Evolutionary conservation across 768 basidiomycete species (phyloP).

Genomic region (Collybiopsis luxurians): DNA sequence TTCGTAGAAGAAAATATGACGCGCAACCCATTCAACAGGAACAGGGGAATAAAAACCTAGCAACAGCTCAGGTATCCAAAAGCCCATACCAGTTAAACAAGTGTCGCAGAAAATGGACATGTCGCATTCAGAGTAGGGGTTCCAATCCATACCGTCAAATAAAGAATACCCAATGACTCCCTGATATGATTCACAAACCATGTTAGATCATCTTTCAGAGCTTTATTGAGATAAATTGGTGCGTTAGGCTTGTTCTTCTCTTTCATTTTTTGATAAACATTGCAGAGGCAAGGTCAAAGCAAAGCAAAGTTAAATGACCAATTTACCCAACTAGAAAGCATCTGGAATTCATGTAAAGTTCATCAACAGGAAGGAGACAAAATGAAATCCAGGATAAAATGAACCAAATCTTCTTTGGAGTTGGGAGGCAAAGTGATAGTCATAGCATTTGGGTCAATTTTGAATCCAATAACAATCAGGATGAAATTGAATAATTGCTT

Average conservation of each 20-base stretch:
- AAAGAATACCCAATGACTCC: constrained; percentile 11
- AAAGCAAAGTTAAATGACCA: constrained; percentile 26
- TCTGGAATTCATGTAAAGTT: constrained; percentile 12
- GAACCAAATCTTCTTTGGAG: not conserved
- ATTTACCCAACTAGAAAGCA: constrained; percentile 20
- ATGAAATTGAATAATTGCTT: constrained; percentile 22
- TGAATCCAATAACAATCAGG: constrained; percentile 26
- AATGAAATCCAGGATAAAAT: not conserved
- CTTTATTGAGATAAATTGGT: constrained; percentile 13
- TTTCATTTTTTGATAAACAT: constrained; percentile 21
- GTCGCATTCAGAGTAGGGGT: constrained; percentile 1
- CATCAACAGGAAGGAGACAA: not conserved
- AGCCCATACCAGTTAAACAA: constrained; percentile 4
- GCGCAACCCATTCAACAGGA: not conserved
- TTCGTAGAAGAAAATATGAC: constrained; percentile 25
- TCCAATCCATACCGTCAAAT: constrained; percentile 16
- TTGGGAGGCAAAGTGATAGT: constrained; percentile 10
- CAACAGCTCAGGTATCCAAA: constrained; percentile 3
- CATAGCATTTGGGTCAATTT: constrained; percentile 22
- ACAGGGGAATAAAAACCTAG: constrained; percentile 19
- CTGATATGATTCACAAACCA: constrained; percentile 18
- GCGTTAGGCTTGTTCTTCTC: constrained; percentile 16
- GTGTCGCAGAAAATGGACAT: constrained; percentile 9
- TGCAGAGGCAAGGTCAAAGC: constrained; percentile 17
- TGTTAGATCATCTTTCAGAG: constrained; percentile 12